Evolutionary conservation across 345 rosid species (phyloP), one percentile per base, ranked within the genome.

Genomic region (Linum usitatissimum): DNA sequence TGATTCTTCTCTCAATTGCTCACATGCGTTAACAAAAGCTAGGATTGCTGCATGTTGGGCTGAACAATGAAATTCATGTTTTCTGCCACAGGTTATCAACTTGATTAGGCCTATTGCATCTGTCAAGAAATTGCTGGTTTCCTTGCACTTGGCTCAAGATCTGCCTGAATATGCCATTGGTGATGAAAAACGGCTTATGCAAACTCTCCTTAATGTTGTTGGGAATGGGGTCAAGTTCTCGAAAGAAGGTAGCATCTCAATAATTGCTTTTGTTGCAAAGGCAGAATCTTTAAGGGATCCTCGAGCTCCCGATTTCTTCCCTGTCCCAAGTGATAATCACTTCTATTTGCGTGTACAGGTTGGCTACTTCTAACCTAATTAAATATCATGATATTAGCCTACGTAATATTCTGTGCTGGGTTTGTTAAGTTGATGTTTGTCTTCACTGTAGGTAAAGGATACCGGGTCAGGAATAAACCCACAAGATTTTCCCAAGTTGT

Each of bases 191-290:
- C 87, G 95, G 67, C 84, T 94, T 38, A 85, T 84, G 86, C 99
- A 90, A 75, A 86, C 80, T 48, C 75, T 90, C 55, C 74, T 94
- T 49, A 86, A 88, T 80, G 83, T 94, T 73, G 91, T 83, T 62
- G 95, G 99, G 36, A 94, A 94, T 79, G 99, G 96, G 60, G 86
- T 94, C 67, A 94, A 94, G 71, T 94, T 94, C 75, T 87, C 99
- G 4, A 94, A 83, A 76, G 96, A 88, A 61, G 97, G 99, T 54
- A 78, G 67, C 69, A 76, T 90, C 71, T 75, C 88, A 2, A 73
- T 90, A 68, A 79, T 82, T 21, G 95, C 92, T 56, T 83, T 81
- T 76, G 85, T 86, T 65, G 86, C 87, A 54, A 88, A 88, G 73
- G 78, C 80, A 64, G 95, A 84, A 38, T 76, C 81, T 67, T 58